Evolutionary conservation across 371 early-diverging fungal genomes (phyloP).

Genomic region (Apophysomyces elegans): DNA sequence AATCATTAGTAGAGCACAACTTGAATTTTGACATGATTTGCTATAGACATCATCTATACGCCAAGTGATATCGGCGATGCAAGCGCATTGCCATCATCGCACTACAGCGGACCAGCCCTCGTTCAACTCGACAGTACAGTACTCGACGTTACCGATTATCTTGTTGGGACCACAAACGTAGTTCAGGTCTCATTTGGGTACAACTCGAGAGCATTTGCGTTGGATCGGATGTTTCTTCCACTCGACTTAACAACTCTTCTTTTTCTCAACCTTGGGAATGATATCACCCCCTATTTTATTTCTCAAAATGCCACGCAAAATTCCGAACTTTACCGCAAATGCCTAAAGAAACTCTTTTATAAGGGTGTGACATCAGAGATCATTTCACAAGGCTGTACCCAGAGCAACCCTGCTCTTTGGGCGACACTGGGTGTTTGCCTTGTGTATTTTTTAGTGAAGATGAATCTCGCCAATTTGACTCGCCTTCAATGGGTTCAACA

Average conservation of each 20-base stretch:
- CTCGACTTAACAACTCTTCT: constrained; percentile 42
- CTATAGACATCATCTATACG: constrained; percentile 39
- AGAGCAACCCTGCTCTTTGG: constrained; percentile 53
- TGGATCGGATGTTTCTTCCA: constrained; percentile 50
- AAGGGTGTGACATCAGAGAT: constrained; percentile 35
- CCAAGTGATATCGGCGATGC: constrained; percentile 17
- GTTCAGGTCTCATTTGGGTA: constrained; percentile 34
- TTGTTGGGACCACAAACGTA: constrained; percentile 38
- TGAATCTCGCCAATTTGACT: constrained; percentile 47
- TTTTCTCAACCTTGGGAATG: constrained; percentile 46
- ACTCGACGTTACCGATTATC: constrained; percentile 47
- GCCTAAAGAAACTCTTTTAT: constrained; percentile 39
- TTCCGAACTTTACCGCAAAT: constrained; percentile 28
- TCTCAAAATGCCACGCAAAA: constrained; percentile 33
- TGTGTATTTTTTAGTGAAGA: constrained; percentile 44
- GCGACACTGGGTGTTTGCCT: constrained; percentile 50
- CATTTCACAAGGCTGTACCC: constrained; percentile 31
- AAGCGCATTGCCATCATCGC: constrained; percentile 33
- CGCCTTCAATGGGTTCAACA: constrained; percentile 42
- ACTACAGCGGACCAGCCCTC: constrained; percentile 26
- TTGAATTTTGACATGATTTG: no score
- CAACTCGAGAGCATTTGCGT: constrained; percentile 43
- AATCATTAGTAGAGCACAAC: background rate
- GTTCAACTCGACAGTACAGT: constrained; percentile 46
- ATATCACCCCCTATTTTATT: constrained; percentile 43